Base-by-base conservation (phyloP, 108 stramenopile genomes). In the Aureococcus anophagefferens region DNA sequence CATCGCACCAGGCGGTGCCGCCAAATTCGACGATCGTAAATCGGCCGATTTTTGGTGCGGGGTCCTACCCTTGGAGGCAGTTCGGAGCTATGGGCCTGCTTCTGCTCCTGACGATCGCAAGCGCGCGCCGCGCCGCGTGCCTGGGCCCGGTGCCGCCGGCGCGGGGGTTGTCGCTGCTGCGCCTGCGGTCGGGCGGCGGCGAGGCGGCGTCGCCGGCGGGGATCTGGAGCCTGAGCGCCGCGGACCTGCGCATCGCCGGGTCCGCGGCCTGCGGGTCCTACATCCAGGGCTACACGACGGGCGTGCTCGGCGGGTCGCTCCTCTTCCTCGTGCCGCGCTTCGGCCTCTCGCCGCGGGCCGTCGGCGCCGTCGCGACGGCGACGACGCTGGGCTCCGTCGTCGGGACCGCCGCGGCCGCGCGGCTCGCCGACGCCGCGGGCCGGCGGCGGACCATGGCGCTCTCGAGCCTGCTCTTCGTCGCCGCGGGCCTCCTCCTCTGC, bases 341-440 rank as follows among this genome's bases (percentile, higher is more conserved):
- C 25, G 51, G 21, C 7, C 51, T 59, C 51, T 9, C 14, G 51
- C 51, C 51, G 21, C 3, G 7, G 21, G 7, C 4, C 7, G 25
- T 59, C 51, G 51, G 51, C 51, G 51, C 51, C 51, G 25, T 59
- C 21, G 51, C 51, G 51, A 59, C 51, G 51, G 51, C 51, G 51
- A 59, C 51, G 51, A 59, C 51, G 14, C 14, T 59, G 21, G 51
- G 51, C 7, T 25, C 21, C 21, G 51, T 59, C 51, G 21, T 59
- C 21, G 51, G 51, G 21, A 59, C 51, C 25, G 4, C 13, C 25
- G 4, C 51, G 21, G 51, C 51, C 21, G 4, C 51, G 51, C 21
- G 3, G 51, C 51, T 59, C 51, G 51, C 51, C 21, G 51, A 59
- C 25, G 14, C 51, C 51, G 21, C 25, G 21, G 51, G 51, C 51